Base-by-base conservation (phyloP, 2,329 filamentous ascomycete genomes). In the Sporothrix pseudoabietina region DNA sequence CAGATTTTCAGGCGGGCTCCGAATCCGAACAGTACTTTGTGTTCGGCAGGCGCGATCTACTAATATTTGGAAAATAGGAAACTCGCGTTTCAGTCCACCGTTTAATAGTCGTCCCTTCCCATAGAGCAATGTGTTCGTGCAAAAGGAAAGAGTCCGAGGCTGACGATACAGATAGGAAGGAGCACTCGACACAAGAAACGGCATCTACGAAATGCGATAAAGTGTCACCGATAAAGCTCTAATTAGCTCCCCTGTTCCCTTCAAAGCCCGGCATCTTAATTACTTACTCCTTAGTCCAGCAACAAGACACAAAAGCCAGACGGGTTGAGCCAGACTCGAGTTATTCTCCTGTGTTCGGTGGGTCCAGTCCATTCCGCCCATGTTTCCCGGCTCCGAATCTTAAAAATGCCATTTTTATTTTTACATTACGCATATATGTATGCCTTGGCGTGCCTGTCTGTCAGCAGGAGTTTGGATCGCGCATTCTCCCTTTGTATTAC, bases 401-500 rank as follows among this genome's bases (percentile, higher is more conserved):
- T 12, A 3, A n/a, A n/a, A 61, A 39, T 61, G 57, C 14, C 16
- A 61, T 61, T 30, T 32, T 16, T 61, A 19, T 49, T 14, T 49
- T 49, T 49, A 49, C 44, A 3, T n/a, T 63, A n/a, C n/a, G n/a
- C n/a, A n/a, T n/a, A n/a, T n/a, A n/a, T n/a, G n/a, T n/a, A 32
- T 41, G 57, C 57, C 57, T 63, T 63, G 57, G 55, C 55, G 55
- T 59, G 55, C 30, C 57, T 63, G 32, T 63, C 14, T 63, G 32
- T 63, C 14, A 19, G 57, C 57, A 8, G 32, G 16, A 19, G 57
- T 30, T 30, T 47, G 47, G 66, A 26, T 69, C 66, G 47, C 16
- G 4, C 66, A 55, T 69, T 69, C 66, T 54, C 47, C 65, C 65
- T 66, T 66, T 49, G 65, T 54, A 69, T 54, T 69, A 52, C 47